These are phyloP conservation scores for Torulaspora indica DNA, from an alignment of 805 yeast species.

Conservation along the genomic window DNA sequence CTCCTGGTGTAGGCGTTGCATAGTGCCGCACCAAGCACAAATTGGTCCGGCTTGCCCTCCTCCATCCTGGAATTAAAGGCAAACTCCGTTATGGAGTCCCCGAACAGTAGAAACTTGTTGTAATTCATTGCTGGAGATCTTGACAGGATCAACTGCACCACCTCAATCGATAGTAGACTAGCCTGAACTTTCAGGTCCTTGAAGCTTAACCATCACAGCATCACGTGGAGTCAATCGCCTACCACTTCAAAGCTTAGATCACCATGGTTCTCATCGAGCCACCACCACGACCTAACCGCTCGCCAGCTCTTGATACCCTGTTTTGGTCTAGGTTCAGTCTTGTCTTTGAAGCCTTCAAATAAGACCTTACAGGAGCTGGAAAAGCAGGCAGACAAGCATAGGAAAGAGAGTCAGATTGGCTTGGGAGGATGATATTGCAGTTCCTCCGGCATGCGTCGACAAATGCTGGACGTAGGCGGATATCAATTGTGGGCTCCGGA, in stretches of 20 bases:
- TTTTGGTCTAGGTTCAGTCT: neutral
- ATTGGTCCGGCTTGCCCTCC: constrained; percentile 33
- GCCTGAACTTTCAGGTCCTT: neutral
- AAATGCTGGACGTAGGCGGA: constrained; percentile 18
- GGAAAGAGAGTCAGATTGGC: neutral
- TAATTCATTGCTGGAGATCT: constrained; percentile 10
- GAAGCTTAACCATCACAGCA: neutral
- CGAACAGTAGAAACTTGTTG: constrained; percentile 55
- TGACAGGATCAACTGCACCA: neutral
- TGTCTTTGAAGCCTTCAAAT: neutral
- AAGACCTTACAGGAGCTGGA: neutral
- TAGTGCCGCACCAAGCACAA: constrained; percentile 49
- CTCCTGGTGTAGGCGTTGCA: constrained; percentile 51
- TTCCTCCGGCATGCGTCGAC: constrained; percentile 8
- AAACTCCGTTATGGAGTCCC: constrained; percentile 66
- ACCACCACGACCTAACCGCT: neutral
- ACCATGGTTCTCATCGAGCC: no score
- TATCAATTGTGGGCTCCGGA: constrained; percentile 90
- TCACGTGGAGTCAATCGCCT: constrained; percentile 1
- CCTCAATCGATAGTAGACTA: neutral
- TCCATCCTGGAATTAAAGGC: constrained; percentile 38
- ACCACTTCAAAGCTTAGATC: no score
- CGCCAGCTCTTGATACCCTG: neutral
- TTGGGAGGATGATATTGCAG: neutral
- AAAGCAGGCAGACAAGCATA: neutral